phyloP scores from a whole-genome alignment of 2,329 filamentous ascomycete genomes.

The Berkeleyomyces basicola region DNA sequence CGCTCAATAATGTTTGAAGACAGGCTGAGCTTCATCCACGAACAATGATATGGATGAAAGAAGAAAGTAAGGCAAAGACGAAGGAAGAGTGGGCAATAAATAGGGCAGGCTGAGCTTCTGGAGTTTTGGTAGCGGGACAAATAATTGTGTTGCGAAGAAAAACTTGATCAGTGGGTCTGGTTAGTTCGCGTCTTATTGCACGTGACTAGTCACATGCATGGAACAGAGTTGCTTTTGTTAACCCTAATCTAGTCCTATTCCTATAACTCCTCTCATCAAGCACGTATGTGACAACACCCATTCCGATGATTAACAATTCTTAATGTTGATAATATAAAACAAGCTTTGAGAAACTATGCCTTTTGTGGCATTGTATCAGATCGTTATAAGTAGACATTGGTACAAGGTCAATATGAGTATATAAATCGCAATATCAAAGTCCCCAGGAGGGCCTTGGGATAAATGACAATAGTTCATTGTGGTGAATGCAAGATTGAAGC shows the following conservation, averaged over 20 bases:
- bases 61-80: neutral
- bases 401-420: too few relatives aligned
- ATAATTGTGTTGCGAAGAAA: conserved; percentile 2
- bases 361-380: too few relatives aligned
- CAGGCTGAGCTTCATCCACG: conserved; percentile 14
- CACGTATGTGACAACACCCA: too few relatives aligned
- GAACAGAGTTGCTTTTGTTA: rapidly evolving
- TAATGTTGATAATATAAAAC: too few relatives aligned
- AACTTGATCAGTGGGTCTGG: conserved; percentile 7
- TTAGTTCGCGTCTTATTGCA: neutral
- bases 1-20: conserved; percentile 7
- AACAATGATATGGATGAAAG: conserved; percentile 10
- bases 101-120: neutral
- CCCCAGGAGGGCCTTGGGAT: too few relatives aligned
- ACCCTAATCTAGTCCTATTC: neutral
- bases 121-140: neutral
- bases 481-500: too few relatives aligned
- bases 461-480: too few relatives aligned
- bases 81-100: neutral
- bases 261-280: neutral
- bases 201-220: neutral
- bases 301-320: too few relatives aligned
- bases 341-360: too few relatives aligned
- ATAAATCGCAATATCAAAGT: too few relatives aligned
- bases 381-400: too few relatives aligned